Base-by-base conservation (phyloP, 1,284 basidiomycete species). In the Cerrena zonata region DNA sequence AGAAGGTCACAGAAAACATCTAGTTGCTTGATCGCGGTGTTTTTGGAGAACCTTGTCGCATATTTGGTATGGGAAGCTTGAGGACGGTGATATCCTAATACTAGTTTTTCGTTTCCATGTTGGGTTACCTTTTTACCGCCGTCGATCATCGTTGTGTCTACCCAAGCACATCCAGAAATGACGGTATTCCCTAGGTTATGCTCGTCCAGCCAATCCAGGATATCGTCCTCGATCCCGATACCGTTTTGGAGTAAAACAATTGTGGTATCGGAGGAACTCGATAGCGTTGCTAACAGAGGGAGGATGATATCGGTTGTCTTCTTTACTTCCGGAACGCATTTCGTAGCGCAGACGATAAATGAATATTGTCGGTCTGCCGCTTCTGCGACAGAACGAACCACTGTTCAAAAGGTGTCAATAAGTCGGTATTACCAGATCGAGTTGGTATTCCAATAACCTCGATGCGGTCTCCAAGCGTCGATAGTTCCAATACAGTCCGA, bases 211-310 rank as follows among this genome's bases (percentile, higher is more conserved):
- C 62, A 61, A 0, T 53, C 52, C 37, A 64, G 61, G 12, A 73
- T 58, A 36, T 66, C 69, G 48, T 65, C 62, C 49, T 73, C 67
- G 39, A 72, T 69, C 2, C 70, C 70, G 47, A 74, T 65, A 3
- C 71, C 72, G 55, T 74, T 73, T 56, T 70, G 68, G 36, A 72
- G 61, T 15, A 71, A 59, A 7, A 71, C 65, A 50, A 71, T 66
- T 4, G 64, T 50, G 12, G 60, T 58, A 4, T 53, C 36, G 1
- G 52, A 38, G 22, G 22, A 48, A 18, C 26, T 22, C 13, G 30
- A 11, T 19, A 56, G 45, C 11, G 57, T 50, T 13, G 52, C 40
- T 12, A 70, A 53, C 1, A 71, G 51, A 0, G 69, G 67, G 5
- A 53, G 49, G 26, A 70, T 60, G 5, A 70, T 52, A 4, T 56